These are phyloP conservation scores for Tolypocladium nubicola DNA, from an alignment of 2,329 filamentous ascomycete species.

Conservation along the genomic window DNA sequence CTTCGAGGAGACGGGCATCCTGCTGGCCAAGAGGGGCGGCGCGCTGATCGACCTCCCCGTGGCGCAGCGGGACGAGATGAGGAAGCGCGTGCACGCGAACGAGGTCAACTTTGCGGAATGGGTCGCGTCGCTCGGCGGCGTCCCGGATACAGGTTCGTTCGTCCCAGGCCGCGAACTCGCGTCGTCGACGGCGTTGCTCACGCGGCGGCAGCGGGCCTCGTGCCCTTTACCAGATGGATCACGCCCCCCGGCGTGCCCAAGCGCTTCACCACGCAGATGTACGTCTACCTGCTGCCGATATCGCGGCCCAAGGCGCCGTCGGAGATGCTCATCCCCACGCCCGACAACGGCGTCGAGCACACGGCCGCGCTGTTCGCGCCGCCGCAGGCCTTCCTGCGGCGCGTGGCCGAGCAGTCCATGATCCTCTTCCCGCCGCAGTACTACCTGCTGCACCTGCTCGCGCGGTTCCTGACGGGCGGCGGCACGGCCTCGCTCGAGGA, in stretches of 20 bases:
- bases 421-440: constrained; percentile 88
- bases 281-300: constrained; percentile 73
- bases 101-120: constrained; percentile 58
- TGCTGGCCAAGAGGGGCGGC: constrained; percentile 52
- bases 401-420: constrained; percentile 54
- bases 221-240: constrained; percentile 87
- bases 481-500: constrained; percentile 14
- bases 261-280: constrained; percentile 94
- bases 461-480: constrained; percentile 36
- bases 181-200: not conserved
- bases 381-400: constrained; percentile 56
- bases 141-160: constrained; percentile 52
- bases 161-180: too few relatives aligned
- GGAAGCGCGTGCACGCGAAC: constrained; percentile 58
- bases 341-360: constrained; percentile 56
- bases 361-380: constrained; percentile 72
- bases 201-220: constrained; percentile 41
- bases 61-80: constrained; percentile 50
- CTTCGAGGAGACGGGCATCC: constrained; percentile 88
- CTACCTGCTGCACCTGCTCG: constrained; percentile 55
- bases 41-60: constrained; percentile 51
- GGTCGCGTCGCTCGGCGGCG: constrained; percentile 42
- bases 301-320: constrained; percentile 25
- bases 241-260: constrained; percentile 64
- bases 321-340: constrained; percentile 53